Evolutionary conservation across 2,329 filamentous ascomycete species (phyloP).

Genomic region (Trichophyton equinum): DNA sequence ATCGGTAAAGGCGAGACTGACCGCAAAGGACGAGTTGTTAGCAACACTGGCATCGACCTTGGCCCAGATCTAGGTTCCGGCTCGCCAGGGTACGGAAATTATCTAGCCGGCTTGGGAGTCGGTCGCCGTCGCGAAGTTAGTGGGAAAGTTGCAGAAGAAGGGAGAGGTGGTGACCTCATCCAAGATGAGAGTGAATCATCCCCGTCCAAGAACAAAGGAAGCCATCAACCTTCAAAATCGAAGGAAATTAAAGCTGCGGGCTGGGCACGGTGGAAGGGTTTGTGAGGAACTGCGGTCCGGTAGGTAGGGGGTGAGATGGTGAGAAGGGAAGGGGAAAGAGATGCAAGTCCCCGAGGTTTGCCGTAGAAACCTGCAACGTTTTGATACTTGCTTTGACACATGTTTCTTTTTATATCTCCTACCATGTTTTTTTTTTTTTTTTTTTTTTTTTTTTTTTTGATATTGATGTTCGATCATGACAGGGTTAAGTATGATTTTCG

Average conservation of each 20-base stretch:
- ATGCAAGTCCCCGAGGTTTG: conserved; percentile 6
- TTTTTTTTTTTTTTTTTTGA: conserved; percentile 3
- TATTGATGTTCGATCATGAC: neutral
- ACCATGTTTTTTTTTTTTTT: neutral
- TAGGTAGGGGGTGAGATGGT: too few species aligned
- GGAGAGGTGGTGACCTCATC: conserved; percentile 22
- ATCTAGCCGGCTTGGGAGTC: conserved; percentile 33
- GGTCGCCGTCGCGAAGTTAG: conserved; percentile 37
- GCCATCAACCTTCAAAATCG: conserved; percentile 5
- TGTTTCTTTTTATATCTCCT: neutral
- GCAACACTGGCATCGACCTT: conserved; percentile 31
- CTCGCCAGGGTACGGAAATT: conserved; percentile 28
- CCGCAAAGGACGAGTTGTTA: conserved; percentile 33
- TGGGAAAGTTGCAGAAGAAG: conserved; percentile 37
- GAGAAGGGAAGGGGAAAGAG: too few species aligned
- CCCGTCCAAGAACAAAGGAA: conserved; percentile 12
- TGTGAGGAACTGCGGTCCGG: conserved; percentile 17
- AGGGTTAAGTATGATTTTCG: neutral
- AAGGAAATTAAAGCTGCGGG: conserved; percentile 28
- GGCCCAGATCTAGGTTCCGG: conserved; percentile 18
- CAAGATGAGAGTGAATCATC: conserved; percentile 12
- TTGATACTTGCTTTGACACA: conserved; percentile 5
- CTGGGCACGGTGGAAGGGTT: conserved; percentile 36
- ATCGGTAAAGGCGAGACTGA: conserved; percentile 20
- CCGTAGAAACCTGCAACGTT: neutral